Evolutionary conservation across 257 asterid species (phyloP).

Genomic region (Primulina eburnea): DNA sequence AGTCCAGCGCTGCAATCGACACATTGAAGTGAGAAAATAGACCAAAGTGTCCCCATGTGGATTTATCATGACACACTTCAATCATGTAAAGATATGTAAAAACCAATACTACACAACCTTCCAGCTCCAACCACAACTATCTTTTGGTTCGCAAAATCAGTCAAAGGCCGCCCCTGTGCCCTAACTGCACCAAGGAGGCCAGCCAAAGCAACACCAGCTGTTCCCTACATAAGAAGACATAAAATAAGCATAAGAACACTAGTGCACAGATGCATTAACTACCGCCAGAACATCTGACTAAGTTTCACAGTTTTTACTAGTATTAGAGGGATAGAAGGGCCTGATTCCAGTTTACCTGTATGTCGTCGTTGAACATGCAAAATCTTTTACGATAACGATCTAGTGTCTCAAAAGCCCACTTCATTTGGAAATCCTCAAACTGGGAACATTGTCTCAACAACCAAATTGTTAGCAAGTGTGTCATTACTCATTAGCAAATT

Average conservation of each 20-base stretch:
- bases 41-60: slow-evolving; percentile 15
- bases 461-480: slow-evolving; percentile 25
- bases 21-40: slow-evolving; percentile 31
- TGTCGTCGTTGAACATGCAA: slow-evolving; percentile 99
- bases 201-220: slow-evolving; percentile 99
- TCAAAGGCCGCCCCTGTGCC: slow-evolving; percentile 88
- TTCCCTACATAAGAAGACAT: slow-evolving; percentile 55
- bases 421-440: slow-evolving; percentile 99
- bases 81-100: slow-evolving; percentile 14
- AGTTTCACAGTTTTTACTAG: slow-evolving; percentile 16
- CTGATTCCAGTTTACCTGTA: slow-evolving; percentile 59
- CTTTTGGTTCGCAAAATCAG: slow-evolving; percentile 92
- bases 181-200: slow-evolving; percentile 96
- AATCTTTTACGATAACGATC: slow-evolving; percentile 86
- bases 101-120: slow-evolving; percentile 57
- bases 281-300: slow-evolving; percentile 12
- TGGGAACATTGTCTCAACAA: slow-evolving; percentile 35
- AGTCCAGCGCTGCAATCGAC: slow-evolving; percentile 91
- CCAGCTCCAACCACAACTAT: slow-evolving; percentile 99
- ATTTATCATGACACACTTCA: slow-evolving; percentile 2
- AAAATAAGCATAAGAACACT: slow-evolving; percentile 30
- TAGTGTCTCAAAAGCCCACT: slow-evolving; percentile 99
- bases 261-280: slow-evolving; percentile 22
- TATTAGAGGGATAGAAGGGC: slow-evolving; percentile 18
- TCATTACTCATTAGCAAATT: slow-evolving; percentile 5